Conservation (phyloP, 2,329 filamentous ascomycete species). For the Penicillium concentricum region DNA sequence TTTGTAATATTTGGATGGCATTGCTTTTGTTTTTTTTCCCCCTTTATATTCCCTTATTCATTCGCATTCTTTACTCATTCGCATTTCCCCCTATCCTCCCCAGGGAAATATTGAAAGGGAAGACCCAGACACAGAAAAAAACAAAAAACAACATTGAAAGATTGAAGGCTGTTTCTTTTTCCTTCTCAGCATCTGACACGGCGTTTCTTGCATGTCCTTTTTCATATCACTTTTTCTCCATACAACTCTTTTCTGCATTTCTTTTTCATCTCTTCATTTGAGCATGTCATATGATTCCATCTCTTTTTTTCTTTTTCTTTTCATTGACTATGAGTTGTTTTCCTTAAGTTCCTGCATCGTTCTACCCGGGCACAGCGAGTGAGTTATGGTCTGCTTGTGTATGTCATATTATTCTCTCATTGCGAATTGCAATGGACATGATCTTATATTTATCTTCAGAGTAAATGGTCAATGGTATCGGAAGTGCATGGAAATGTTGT, state of each 20-base stretch:
- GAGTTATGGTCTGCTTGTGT: constrained; percentile 26
- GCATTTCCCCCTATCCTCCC: constrained; percentile 12
- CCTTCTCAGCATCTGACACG: constrained; percentile 22
- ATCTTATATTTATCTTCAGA: constrained; percentile 5
- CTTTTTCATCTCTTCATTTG: constrained; percentile 1
- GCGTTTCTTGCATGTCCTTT: constrained; percentile 22
- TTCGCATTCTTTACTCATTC: not conserved
- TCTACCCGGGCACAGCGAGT: constrained; percentile 27
- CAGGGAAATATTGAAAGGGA: not conserved
- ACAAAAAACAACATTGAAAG: constrained; percentile 13
- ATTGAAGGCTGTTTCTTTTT: constrained; percentile 17
- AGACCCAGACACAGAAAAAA: constrained; percentile 2
- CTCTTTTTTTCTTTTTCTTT: not conserved
- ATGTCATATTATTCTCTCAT: constrained; percentile 20
- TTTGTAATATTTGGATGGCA: constrained; percentile 28
- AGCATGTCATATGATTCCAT: constrained; percentile 11
- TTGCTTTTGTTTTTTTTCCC: constrained; percentile 19
- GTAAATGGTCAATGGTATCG: not conserved
- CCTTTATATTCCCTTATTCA: not conserved
- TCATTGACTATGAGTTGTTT: not conserved
- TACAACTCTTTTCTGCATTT: constrained; percentile 10
- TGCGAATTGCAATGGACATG: constrained; percentile 21
- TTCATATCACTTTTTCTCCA: not conserved
- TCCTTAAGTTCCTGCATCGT: constrained; percentile 18
- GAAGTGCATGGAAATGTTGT: not conserved